Percentiles rank a stretch among this genome's conserved stretches.
phyloP scores from a whole-genome alignment of 1,139 yeast genomes.

The Spathaspora jeffriesii region DNA sequence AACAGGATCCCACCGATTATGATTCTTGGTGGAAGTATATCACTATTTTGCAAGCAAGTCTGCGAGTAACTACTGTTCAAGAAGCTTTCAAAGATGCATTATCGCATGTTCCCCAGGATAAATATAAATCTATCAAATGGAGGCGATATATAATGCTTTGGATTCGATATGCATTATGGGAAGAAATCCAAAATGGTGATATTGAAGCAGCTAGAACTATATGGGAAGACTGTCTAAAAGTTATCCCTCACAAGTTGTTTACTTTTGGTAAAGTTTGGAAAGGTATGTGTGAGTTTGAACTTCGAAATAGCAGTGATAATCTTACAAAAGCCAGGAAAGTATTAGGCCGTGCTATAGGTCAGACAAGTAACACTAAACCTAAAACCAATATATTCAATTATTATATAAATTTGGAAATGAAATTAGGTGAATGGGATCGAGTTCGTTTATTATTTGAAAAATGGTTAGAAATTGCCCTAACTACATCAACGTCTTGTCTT shows the following conservation, averaged over 20 bases:
- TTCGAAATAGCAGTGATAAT: constrained; percentile 49
- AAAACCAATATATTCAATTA: constrained; percentile 59
- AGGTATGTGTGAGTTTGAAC: constrained; percentile 68
- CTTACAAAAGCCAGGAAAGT: constrained; percentile 62
- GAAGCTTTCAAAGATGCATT: constrained; percentile 48
- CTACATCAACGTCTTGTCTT: constrained; percentile 39
- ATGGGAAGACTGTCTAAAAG: constrained; percentile 49
- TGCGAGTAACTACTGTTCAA: constrained; percentile 14
- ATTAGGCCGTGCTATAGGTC: constrained; percentile 74
- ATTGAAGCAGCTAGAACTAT: constrained; percentile 47
- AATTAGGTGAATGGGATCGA: constrained; percentile 73
- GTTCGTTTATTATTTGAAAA: constrained; percentile 73
- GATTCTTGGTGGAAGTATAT: constrained; percentile 84
- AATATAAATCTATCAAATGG: constrained; percentile 55
- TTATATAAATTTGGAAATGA: constrained; percentile 61
- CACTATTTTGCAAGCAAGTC: constrained; percentile 34
- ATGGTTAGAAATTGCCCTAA: constrained; percentile 50
- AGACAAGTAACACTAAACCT: constrained; percentile 39
- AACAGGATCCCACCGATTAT: constrained; percentile 54
- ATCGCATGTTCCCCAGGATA: constrained; percentile 28
- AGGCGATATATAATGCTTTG: constrained; percentile 67
- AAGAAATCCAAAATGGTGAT: constrained; percentile 52
- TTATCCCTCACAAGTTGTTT: constrained; percentile 59
- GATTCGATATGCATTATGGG: constrained; percentile 66
- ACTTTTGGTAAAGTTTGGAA: constrained; percentile 80